These are phyloP conservation scores for Dothideomycetes sp. DNA, from an alignment of 2,329 filamentous ascomycete genomes.

Conservation along the genomic window DNA sequence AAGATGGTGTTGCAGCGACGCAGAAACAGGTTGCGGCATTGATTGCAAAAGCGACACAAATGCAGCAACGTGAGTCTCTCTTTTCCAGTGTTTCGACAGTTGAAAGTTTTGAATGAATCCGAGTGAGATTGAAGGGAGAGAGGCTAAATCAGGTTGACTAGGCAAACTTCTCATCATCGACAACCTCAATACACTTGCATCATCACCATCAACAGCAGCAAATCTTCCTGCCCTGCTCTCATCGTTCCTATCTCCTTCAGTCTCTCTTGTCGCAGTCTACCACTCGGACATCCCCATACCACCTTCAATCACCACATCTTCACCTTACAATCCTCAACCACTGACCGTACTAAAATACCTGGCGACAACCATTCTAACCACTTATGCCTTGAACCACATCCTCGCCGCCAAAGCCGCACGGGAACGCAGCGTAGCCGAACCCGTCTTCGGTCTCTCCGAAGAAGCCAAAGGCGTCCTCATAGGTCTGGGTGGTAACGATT, in stretches of 20 bases:
- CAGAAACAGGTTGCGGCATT: conserved; percentile 22
- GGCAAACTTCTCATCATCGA: conserved; percentile 72
- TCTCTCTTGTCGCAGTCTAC: conserved; percentile 70
- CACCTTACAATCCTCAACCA: conserved; percentile 55
- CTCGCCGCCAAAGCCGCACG: conserved; percentile 65
- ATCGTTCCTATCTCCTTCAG: conserved; percentile 54
- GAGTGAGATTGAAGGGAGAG: too few species aligned
- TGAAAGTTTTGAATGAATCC: too few species aligned
- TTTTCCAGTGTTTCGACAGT: too few species aligned
- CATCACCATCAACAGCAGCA: conserved; percentile 45
- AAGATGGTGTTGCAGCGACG: conserved; percentile 21
- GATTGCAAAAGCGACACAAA: conserved; percentile 6
- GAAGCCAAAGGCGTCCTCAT: conserved; percentile 69
- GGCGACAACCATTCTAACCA: conserved; percentile 74
- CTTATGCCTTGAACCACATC: conserved; percentile 65
- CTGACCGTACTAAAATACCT: conserved; percentile 70
- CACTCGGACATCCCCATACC: conserved; percentile 67
- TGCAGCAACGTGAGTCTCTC: conserved; percentile 7
- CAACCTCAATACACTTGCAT: conserved; percentile 59
- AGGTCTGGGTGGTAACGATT: conserved; percentile 49
- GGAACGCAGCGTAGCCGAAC: conserved; percentile 65
- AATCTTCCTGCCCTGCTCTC: conserved; percentile 61
- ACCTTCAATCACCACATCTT: conserved; percentile 18
- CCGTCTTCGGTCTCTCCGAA: conserved; percentile 69
- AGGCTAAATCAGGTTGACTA: too few species aligned